phyloP scores from a whole-genome alignment of 768 basidiomycete species.

The Pulveroboletus sp. region DNA sequence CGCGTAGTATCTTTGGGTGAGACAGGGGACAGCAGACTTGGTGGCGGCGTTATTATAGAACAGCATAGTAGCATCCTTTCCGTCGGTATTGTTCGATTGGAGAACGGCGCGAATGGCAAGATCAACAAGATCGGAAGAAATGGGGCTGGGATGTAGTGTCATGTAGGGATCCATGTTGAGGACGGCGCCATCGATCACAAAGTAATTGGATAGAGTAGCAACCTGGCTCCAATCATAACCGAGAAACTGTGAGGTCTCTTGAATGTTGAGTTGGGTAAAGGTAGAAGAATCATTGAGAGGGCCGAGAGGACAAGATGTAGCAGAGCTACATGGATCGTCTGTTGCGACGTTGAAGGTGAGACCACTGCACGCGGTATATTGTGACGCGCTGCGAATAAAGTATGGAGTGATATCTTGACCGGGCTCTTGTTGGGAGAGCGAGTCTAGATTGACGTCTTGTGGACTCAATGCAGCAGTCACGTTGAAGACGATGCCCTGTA shows the following conservation, averaged over 20 bases:
- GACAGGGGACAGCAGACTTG: slow-evolving; percentile 68
- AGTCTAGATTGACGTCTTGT: slow-evolving; percentile 50
- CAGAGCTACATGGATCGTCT: slow-evolving; percentile 64
- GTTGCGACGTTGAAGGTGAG: slow-evolving; percentile 63
- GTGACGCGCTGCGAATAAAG: slow-evolving; percentile 66
- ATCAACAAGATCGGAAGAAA: slow-evolving; percentile 77
- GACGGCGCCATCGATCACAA: slow-evolving; percentile 91
- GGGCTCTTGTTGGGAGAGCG: slow-evolving; percentile 48
- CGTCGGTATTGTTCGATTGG: slow-evolving; percentile 43
- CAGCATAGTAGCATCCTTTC: slow-evolving; percentile 87
- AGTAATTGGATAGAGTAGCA: slow-evolving; percentile 58
- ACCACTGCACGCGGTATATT: slow-evolving; percentile 61
- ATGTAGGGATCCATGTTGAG: slow-evolving; percentile 91
- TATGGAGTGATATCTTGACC: slow-evolving; percentile 89
- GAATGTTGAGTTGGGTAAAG: slow-evolving; percentile 55
- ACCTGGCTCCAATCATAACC: slow-evolving; percentile 95
- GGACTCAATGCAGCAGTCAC: slow-evolving; percentile 47
- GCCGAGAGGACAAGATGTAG: slow-evolving; percentile 63
- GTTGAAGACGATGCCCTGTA: slow-evolving; percentile 77
- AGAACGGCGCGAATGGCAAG: slow-evolving; percentile 69
- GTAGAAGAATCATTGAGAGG: slow-evolving; percentile 53
- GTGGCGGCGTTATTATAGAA: slow-evolving; percentile 72
- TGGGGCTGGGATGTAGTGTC: slow-evolving; percentile 57
- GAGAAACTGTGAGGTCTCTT: slow-evolving; percentile 60
- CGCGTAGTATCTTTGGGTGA: slow-evolving; percentile 81